A percentile compares a stretch with the other conserved stretches of the same genome.
Evolutionary conservation across 805 yeast species (phyloP).

Genomic region (Kregervanrija fluxuum): DNA sequence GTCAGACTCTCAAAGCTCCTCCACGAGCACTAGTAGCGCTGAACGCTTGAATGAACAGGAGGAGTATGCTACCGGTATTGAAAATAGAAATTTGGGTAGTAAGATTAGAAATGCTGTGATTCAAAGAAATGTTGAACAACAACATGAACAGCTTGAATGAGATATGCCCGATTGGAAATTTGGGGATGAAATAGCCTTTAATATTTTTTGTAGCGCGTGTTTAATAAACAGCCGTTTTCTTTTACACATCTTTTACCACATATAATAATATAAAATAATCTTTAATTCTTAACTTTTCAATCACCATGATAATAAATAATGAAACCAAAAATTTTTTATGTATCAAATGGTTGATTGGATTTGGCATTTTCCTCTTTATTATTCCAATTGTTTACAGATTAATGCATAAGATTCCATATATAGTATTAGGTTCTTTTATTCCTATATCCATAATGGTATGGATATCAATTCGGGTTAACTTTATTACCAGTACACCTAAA

Average conservation of each 20-base stretch:
- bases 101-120: constrained; percentile 21
- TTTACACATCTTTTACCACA: neutral
- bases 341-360: neutral
- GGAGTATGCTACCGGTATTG: constrained; percentile 1
- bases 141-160: neutral
- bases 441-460: constrained; percentile 10
- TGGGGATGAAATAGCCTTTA: neutral
- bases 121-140: constrained; percentile 16
- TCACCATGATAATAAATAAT: neutral
- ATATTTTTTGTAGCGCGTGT: neutral
- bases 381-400: constrained; percentile 6
- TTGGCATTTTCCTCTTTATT: constrained; percentile 1
- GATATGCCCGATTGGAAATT: neutral
- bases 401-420: constrained; percentile 3
- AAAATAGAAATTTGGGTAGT: constrained; percentile 6
- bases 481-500: neutral
- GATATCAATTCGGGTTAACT: constrained; percentile 1
- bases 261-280: neutral
- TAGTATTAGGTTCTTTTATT: constrained; percentile 12
- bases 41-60: neutral
- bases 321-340: neutral
- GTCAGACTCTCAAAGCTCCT: constrained; percentile 11
- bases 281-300: neutral
- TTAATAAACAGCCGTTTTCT: neutral
- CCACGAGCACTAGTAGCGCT: constrained; percentile 3